phyloP scores from a whole-genome alignment of 805 yeast species.

The Zygosaccharomyces rouxii region DNA sequence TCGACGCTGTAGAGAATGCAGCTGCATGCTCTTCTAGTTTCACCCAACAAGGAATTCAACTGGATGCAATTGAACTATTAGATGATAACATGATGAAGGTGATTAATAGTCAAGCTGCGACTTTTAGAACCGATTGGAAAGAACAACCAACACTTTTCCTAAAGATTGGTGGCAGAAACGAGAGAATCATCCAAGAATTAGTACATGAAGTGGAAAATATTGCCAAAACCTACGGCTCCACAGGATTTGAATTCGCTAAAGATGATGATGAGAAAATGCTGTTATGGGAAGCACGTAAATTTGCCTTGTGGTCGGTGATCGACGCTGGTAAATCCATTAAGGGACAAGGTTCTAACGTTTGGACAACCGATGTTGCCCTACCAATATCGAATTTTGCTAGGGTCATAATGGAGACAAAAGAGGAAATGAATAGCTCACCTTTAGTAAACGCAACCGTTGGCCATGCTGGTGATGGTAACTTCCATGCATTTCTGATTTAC shows the following conservation, averaged over 20 bases:
- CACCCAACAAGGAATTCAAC: conserved; percentile 56
- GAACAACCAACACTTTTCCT: conserved; percentile 61
- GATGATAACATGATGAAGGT: conserved; percentile 70
- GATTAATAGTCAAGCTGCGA: conserved; percentile 52
- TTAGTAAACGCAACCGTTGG: conserved; percentile 61
- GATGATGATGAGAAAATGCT: conserved; percentile 59
- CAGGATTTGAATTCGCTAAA: conserved; percentile 59
- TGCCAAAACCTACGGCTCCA: conserved; percentile 50
- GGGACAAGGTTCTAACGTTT: conserved; percentile 47
- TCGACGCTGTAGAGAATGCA: conserved; percentile 65
- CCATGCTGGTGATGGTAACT: conserved; percentile 82
- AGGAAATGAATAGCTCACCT: conserved; percentile 50
- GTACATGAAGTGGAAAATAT: conserved; percentile 46
- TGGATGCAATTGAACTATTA: conserved; percentile 72
- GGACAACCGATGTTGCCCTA: conserved; percentile 83
- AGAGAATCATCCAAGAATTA: conserved; percentile 41
- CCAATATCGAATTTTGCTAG: conserved; percentile 65
- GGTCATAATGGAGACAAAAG: conserved; percentile 58
- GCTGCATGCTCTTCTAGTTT: conserved; percentile 62
- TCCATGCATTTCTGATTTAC: conserved; percentile 64
- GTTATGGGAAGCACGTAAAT: conserved; percentile 73
- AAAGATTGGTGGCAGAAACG: conserved; percentile 55
- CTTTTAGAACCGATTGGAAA: conserved; percentile 47
- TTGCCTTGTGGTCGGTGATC: conserved; percentile 59
- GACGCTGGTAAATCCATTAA: conserved; percentile 53